Percentiles rank a stretch among this genome's conserved stretches.
phyloP scores from a whole-genome alignment of 2,329 filamentous ascomycete genomes.

The Pseudocercospora crystallina region DNA sequence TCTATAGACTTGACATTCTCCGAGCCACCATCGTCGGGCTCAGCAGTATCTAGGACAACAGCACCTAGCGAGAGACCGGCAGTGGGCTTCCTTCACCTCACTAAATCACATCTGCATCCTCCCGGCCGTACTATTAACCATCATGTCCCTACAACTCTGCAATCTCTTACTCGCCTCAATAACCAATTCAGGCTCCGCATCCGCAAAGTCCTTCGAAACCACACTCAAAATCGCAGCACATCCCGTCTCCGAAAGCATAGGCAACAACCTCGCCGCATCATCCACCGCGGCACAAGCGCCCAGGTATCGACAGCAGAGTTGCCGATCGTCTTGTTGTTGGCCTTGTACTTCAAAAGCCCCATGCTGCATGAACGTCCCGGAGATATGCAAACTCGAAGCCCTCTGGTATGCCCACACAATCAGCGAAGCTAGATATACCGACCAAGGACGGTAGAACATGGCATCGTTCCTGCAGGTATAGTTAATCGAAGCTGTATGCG shows the following conservation, averaged over 20 bases:
- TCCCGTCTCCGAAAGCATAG: constrained; percentile 70
- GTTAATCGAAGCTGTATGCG: constrained; percentile 1
- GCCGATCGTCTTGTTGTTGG: constrained; percentile 37
- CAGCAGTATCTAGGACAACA: too few relatives aligned
- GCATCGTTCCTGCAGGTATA: constrained; percentile 87
- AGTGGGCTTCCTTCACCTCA: too few relatives aligned
- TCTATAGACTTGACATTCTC: too few relatives aligned
- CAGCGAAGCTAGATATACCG: constrained; percentile 83
- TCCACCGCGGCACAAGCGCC: constrained; percentile 41
- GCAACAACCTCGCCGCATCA: constrained; percentile 74
- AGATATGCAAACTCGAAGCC: constrained; percentile 45
- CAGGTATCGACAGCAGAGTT: constrained; percentile 21
- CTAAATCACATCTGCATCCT: neutral
- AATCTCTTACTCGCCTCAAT: constrained; percentile 79
- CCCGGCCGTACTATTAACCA: constrained; percentile 4
- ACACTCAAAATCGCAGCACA: constrained; percentile 78
- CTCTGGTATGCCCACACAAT: constrained; percentile 93
- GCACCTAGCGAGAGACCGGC: too few relatives aligned
- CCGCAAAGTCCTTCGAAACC: constrained; percentile 74
- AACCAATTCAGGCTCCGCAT: constrained; percentile 83
- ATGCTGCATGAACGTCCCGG: constrained; percentile 22
- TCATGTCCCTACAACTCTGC: constrained; percentile 61
- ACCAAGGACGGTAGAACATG: constrained; percentile 86
- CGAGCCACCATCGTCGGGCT: too few relatives aligned
- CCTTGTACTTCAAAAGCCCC: constrained; percentile 66